phyloP scores from a whole-genome alignment of 2,329 filamentous ascomycete species.

The Colletotrichum sansevieriae region DNA sequence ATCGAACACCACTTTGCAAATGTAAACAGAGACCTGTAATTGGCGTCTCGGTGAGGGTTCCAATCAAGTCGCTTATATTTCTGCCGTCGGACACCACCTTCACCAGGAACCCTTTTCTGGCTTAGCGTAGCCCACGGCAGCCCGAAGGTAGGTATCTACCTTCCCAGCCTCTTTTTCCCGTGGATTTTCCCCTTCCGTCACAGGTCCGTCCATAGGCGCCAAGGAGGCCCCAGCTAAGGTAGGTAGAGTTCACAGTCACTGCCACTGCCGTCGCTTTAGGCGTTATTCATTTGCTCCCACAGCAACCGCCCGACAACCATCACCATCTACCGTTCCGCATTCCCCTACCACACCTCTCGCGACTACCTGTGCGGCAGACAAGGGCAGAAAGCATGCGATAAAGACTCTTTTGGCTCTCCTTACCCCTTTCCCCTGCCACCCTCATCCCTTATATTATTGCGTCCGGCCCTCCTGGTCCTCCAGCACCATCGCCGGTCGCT shows the following conservation, averaged over 20 bases:
- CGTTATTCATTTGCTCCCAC: slow-evolving; percentile 39
- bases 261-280: slow-evolving; percentile 1
- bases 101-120: neutral
- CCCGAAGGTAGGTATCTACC: neutral
- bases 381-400: slow-evolving; percentile 30
- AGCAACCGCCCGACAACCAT: slow-evolving; percentile 42
- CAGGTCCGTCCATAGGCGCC: neutral
- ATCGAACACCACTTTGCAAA: neutral
- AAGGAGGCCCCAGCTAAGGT: neutral
- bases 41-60: slow-evolving; percentile 1
- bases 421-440: slow-evolving; percentile 4
- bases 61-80: neutral
- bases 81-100: neutral
- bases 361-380: slow-evolving; percentile 33
- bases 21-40: neutral
- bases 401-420: slow-evolving; percentile 35
- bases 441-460: slow-evolving; percentile 2
- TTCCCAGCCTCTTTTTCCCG: slow-evolving; percentile 33
- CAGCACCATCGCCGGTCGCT: slow-evolving; percentile 12
- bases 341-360: slow-evolving; percentile 20
- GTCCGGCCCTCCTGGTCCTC: neutral
- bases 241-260: slow-evolving; percentile 9
- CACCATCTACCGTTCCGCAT: slow-evolving; percentile 18
- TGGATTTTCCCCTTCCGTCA: slow-evolving; percentile 21
- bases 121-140: slow-evolving; percentile 2